Percentiles rank a stretch among this genome's conserved stretches.
Evolutionary conservation across 2,329 filamentous ascomycete species (phyloP).

Genomic region (Colletotrichum zoysiae): DNA sequence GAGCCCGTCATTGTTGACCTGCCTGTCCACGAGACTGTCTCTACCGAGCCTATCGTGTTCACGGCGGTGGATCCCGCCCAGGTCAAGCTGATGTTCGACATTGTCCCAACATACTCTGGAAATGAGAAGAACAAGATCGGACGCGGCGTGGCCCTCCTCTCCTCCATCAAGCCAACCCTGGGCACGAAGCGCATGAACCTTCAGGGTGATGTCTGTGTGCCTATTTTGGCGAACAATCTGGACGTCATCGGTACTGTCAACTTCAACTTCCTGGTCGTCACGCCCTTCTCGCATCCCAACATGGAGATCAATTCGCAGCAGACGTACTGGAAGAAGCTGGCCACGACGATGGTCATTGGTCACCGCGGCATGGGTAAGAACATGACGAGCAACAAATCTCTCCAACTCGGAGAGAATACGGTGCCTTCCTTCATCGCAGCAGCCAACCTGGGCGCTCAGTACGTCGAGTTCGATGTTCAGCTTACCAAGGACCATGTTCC

Average conservation of each 20-base stretch:
- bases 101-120: conserved; percentile 94
- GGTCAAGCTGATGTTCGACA: conserved; percentile 93
- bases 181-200: conserved; percentile 90
- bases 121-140: conserved; percentile 90
- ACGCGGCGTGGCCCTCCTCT: conserved; percentile 88
- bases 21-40: conserved; percentile 92
- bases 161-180: conserved; percentile 84
- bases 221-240: conserved; percentile 85
- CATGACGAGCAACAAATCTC: conserved; percentile 81
- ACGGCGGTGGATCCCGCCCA: conserved; percentile 81
- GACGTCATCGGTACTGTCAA: conserved; percentile 96
- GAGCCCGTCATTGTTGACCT: conserved; percentile 92
- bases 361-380: conserved; percentile 91
- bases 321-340: conserved; percentile 96
- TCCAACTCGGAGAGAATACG: conserved; percentile 97
- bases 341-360: conserved; percentile 85
- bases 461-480: conserved; percentile 88
- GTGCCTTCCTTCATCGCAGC: conserved; percentile 96
- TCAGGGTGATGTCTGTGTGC: conserved; percentile 92
- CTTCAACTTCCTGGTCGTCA: conserved; percentile 97
- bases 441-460: conserved; percentile 87
- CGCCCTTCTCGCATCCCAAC: conserved; percentile 92
- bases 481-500: conserved; percentile 98
- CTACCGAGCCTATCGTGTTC: conserved; percentile 94
- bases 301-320: conserved; percentile 92